Base-by-base conservation (phyloP, 169 alveolate genomes). In the Plasmodium berghei region DNA sequence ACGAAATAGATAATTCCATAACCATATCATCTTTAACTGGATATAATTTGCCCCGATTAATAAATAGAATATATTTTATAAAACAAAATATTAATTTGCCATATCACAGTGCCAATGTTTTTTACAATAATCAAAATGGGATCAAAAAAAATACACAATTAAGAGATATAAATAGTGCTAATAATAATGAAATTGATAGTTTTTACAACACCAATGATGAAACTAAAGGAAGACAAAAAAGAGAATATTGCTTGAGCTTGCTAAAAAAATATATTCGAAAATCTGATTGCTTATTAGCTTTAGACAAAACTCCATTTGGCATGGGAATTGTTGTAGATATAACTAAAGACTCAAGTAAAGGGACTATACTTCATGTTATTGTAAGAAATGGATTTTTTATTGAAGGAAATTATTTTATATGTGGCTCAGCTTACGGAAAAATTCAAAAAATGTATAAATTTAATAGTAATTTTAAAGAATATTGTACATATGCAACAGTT, bases 381-480 rank as follows among this genome's bases (percentile, higher is more conserved):
- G 92, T 94, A n/a, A 89, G 94, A 49, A 90, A 89, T 66, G 96
- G 96, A 2, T 88, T 73, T 26, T 56, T 94, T 49, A 87, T 93
- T 26, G 93, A 94, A 80, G 96, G 96, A 2, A 90, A 66, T 69
- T 93, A 91, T 85, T 94, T 94, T 86, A 93, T 94, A 24, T 93
- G 95, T 46, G 96, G 96, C 26, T 93, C 96, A 1, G 93, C 94
- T 14, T 94, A 88, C 74, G 96, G 96, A 9, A 88, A 87, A 46
- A 85, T 94, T 26, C 63, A 80, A 6, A 90, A 93, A 55, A 93
- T 94, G 73, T 91, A 92, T 80, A 91, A 93, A 59, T 73, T 93
- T 26, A 90, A 85, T 56, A 85, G 85, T 18, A 66, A 83, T 55
- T 83, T 67, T 62, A 67, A 83, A 48, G 90, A 83, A 18, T 40